phyloP scores from a whole-genome alignment of 306 rosid species.

The Cucurbita moschata region DNA sequence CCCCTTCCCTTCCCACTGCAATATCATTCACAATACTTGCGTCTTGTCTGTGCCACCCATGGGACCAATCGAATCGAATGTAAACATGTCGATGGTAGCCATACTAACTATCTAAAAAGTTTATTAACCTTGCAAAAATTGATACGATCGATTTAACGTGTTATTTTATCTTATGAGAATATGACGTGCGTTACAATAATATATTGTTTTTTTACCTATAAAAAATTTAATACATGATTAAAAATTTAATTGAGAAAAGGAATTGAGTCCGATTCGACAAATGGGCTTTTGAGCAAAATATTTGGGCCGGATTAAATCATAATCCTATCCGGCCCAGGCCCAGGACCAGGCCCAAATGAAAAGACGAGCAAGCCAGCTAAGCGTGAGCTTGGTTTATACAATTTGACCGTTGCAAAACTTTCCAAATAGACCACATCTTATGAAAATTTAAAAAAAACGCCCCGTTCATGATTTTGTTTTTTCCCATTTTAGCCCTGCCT shows the following conservation, averaged over 20 bases:
- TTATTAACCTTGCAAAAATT: no score
- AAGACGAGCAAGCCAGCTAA: not conserved
- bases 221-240: no score
- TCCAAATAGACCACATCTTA: not conserved
- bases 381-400: not conserved
- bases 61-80: no score
- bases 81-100: no score
- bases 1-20: no score
- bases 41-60: no score
- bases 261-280: not conserved
- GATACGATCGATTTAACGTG: no score
- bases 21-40: no score
- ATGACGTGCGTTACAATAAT: no score
- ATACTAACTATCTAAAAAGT: no score
- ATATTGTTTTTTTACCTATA: no score
- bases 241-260: not conserved
- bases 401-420: constrained; percentile 5
- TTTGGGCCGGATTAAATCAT: not conserved
- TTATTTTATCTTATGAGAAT: no score
- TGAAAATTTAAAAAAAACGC: not conserved
- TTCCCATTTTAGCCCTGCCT: not conserved
- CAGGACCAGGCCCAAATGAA: not conserved
- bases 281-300: not conserved
- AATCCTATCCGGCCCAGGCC: not conserved
- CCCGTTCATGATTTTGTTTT: not conserved